Percentiles rank a stretch among this genome's conserved stretches.
Evolutionary conservation across 106 monocot species (phyloP).

Genomic region (Iris macrosiphon): DNA sequence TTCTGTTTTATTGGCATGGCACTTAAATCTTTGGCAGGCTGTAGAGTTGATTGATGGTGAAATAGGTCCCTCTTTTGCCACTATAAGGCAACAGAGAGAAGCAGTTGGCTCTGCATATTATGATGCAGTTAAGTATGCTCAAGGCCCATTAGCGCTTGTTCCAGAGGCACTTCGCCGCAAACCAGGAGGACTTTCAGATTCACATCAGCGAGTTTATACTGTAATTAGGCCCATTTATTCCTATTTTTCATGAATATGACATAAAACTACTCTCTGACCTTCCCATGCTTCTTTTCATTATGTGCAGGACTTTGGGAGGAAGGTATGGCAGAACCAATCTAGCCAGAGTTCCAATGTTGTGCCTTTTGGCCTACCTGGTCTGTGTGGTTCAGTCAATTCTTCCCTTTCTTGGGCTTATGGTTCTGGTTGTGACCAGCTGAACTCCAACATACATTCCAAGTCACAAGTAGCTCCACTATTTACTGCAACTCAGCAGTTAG

Average conservation of each 20-base stretch:
- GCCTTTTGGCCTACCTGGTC: constrained; percentile 21
- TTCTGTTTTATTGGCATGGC: neutral
- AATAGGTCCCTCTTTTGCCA: constrained; percentile 41
- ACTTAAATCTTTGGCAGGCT: constrained; percentile 32
- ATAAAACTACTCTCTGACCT: no score
- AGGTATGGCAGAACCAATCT: constrained; percentile 61
- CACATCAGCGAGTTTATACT: constrained; percentile 75
- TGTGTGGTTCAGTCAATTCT: constrained; percentile 29
- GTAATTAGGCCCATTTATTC: constrained; percentile 18
- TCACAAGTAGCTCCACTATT: constrained; percentile 38
- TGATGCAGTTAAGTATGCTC: constrained; percentile 66
- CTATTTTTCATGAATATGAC: no score
- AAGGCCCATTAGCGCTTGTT: constrained; percentile 57
- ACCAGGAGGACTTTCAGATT: constrained; percentile 51
- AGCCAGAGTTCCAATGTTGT: constrained; percentile 43
- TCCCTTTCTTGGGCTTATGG: constrained; percentile 31
- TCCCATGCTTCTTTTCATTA: neutral
- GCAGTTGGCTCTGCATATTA: constrained; percentile 51
- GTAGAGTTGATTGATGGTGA: constrained; percentile 70
- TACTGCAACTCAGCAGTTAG: constrained; percentile 37
- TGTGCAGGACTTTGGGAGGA: constrained; percentile 67
- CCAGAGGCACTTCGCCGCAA: constrained; percentile 86
- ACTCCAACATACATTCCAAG: constrained; percentile 23
- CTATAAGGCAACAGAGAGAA: constrained; percentile 64
- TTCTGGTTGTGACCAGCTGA: constrained; percentile 28